Evolutionary conservation across 805 yeast genomes (phyloP).

Genomic region (Cyberlindnera xishuangbannaensis): DNA sequence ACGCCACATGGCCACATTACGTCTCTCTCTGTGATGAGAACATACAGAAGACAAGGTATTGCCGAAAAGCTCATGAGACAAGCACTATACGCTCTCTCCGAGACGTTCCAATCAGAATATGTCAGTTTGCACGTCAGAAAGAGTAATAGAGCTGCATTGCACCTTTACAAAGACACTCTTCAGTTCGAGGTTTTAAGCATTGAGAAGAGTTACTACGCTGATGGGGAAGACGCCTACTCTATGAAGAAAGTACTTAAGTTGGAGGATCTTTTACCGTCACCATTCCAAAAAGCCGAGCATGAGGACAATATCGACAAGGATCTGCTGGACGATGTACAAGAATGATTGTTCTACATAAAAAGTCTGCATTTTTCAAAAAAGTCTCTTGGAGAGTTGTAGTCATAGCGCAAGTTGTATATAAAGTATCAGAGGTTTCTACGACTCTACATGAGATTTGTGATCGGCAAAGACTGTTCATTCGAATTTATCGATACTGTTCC

Average conservation of each 20-base stretch:
- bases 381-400: too few relatives aligned
- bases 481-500: background rate
- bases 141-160: constrained; percentile 90
- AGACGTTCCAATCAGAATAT: constrained; percentile 72
- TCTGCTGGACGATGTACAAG: constrained; percentile 33
- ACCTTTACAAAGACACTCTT: constrained; percentile 81
- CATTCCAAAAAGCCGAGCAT: constrained; percentile 42
- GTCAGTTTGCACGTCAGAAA: constrained; percentile 92
- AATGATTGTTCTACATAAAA: too few relatives aligned
- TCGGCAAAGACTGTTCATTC: too few relatives aligned
- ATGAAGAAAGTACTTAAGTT: constrained; percentile 70
- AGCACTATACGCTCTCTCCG: constrained; percentile 71
- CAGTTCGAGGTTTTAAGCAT: constrained; percentile 75
- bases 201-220: constrained; percentile 89
- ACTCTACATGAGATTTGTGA: too few relatives aligned
- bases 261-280: constrained; percentile 57
- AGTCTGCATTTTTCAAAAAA: too few relatives aligned
- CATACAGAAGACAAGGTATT: constrained; percentile 90
- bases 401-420: too few relatives aligned
- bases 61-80: constrained; percentile 91
- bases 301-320: constrained; percentile 54
- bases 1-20: constrained; percentile 90
- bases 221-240: constrained; percentile 96
- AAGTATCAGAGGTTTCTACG: too few relatives aligned
- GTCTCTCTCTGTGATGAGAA: constrained; percentile 89